Evolutionary conservation across 164 flowering plant genomes (phyloP), one percentile per base, ranked within the genome.

Genomic region (Chimonanthus praecox): DNA sequence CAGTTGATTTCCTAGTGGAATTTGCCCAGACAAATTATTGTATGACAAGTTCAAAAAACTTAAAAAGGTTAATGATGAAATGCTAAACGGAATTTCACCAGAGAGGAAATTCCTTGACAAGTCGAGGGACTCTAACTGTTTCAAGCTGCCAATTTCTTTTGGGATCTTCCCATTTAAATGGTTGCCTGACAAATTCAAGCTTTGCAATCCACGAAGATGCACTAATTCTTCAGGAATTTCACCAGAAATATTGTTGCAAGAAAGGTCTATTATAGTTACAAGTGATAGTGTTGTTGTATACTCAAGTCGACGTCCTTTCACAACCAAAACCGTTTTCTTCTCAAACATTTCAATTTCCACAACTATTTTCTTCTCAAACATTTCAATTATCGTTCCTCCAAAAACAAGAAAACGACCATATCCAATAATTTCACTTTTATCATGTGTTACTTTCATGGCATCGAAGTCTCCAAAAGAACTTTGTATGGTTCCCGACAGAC

Each of bases 21-120:
- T 72, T 18, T 9, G 20, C 20, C 68, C 58, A 0, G 74, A 72
- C 51, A 72, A 47, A 44, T 72, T 63, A n/a, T 63, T 72, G 49
- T 72, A 18, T 16, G 74, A 72, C 44, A 72, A 47, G 46, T 72
- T 48, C 68, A 72, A 72, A 4, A 0, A 5, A 47, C 47, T 47
- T 18, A 72, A 11, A 44, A n/a, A 45, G 16, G 4, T 6, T 7
- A 71, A 7, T n/a, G 11, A 6, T 20, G 73, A 16, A 0, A 71
- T 0, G 50, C 54, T 61, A 15, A 3, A 16, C 2, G 73, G 65
- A 47, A 60, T 71, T 11, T 9, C 7, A 9, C 73, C 67, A 3
- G 65, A 58, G 11, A 71, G 73, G 10, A 3, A 4, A 48, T 71
- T 71, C 6, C 50, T 16, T 44, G 73, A 71, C 16, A 71, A 45